Base-by-base conservation (phyloP, 345 rosid species). In the Carallia brachiata region DNA sequence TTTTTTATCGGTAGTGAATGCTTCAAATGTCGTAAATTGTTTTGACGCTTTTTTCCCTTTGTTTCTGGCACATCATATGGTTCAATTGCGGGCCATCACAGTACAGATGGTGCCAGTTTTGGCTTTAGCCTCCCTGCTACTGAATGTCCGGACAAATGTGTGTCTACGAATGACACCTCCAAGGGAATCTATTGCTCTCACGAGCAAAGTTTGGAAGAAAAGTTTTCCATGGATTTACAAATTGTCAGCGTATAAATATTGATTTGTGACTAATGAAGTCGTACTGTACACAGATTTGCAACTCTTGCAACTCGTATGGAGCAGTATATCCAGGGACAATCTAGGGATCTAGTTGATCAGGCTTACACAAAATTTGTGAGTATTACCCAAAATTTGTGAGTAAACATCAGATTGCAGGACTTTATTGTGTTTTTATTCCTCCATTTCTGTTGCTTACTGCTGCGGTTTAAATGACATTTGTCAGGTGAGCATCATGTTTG, bases 291-390 rank as follows among this genome's bases (percentile, higher is more conserved):
- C 72, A 95, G 99, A 80, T 95, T 95, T 84, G 96, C 99, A 75
- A 89, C 96, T 73, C 96, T 92, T 65, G 99, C 99, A 54, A 92
- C 99, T 71, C 97, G 98, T 32, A 95, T 95, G 99, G 99, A 95
- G 80, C 99, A 92, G 77, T 95, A 92, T 82, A 92, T 95, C 74
- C 98, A 89, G 73, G 99, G 96, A 23, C 96, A 94, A 79, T 91
- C 98, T 44, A 89, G 97, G 86, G 99, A 90, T 79, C 80, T 95
- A 80, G 98, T 92, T 83, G 99, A 95, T 87, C 97, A 95, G 75
- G 98, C 98, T 52, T 92, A 95, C 78, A 86, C 87, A 52, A 95
- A 95, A 88, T 90, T 95, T 71, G 99, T 95, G 75, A 87, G 98
- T 85, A 48, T 52, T 92, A 95, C 78, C 85, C 87, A 52, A 95